A percentile compares a stretch with the other conserved stretches of the same genome.
phyloP scores from a whole-genome alignment of 805 yeast species.

The Peterozyma xylosa region DNA sequence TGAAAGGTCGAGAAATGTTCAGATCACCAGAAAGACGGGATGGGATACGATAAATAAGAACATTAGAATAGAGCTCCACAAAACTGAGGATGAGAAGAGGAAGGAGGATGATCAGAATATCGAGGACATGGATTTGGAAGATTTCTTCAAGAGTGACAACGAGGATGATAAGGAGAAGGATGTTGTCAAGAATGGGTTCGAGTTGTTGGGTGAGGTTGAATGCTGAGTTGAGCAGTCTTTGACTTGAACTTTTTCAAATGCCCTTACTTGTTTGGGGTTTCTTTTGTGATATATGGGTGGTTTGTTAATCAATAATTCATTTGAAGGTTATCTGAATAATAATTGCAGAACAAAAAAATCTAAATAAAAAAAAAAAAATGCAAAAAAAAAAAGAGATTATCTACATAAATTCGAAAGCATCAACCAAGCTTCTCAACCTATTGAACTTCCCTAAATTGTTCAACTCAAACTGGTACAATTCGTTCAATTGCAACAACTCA shows the following conservation, averaged over 20 bases:
- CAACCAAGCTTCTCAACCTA: conserved; percentile 52
- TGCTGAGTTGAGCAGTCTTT: too few species aligned
- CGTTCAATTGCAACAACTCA: conserved; percentile 66
- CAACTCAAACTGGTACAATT: conserved; percentile 51
- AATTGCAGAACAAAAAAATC: too few species aligned
- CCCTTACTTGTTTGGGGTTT: too few species aligned
- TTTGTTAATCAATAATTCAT: too few species aligned
- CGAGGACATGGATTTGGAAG: conserved; percentile 9
- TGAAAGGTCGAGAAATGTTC: conserved; percentile 55
- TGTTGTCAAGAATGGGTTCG: conserved; percentile 21
- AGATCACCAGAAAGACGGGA: conserved; percentile 54
- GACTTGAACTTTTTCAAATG: too few species aligned
- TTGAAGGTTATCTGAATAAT: too few species aligned
- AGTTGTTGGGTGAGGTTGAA: conserved; percentile 30
- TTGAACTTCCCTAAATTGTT: conserved; percentile 44
- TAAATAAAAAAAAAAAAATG: too few species aligned
- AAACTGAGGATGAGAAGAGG: conserved; percentile 30
- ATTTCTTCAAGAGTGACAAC: conserved; percentile 2
- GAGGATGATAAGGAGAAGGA: neutral
- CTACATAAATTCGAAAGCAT: conserved; percentile 34
- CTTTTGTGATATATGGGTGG: too few species aligned
- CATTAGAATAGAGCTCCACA: conserved; percentile 25
- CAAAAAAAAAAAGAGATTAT: neutral
- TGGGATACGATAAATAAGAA: conserved; percentile 64
- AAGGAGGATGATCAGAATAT: conserved; percentile 11